A percentile compares a stretch with the other conserved stretches of the same genome.
Evolutionary conservation across 2,329 filamentous ascomycete species (phyloP).

Genomic region (Tolypocladium tundrense): DNA sequence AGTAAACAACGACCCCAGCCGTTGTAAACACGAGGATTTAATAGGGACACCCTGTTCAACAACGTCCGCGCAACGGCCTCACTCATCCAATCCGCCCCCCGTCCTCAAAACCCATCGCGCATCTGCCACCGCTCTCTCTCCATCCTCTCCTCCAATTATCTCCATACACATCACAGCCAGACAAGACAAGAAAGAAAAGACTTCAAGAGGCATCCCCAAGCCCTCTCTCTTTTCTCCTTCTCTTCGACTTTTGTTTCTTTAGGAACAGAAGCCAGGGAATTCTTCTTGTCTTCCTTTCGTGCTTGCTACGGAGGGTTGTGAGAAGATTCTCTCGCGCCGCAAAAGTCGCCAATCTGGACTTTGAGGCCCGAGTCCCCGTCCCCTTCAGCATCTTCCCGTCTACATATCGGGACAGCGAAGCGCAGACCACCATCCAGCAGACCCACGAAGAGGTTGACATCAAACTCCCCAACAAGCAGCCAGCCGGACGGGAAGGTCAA

Average conservation of each 20-base stretch:
- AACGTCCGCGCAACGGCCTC: conserved; percentile 5
- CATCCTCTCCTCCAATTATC: conserved; percentile 26
- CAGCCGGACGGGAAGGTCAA: conserved; percentile 98
- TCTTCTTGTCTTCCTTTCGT: conserved; percentile 62
- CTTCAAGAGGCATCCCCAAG: conserved; percentile 21
- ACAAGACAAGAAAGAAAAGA: conserved; percentile 24
- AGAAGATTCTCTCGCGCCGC: conserved; percentile 57
- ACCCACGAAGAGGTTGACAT: conserved; percentile 85
- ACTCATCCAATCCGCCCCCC: conserved; percentile 19
- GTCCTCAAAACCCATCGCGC: conserved; percentile 29
- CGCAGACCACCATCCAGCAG: conserved; percentile 42
- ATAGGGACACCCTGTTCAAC: conserved; percentile 15
- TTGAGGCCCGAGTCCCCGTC: conserved; percentile 98
- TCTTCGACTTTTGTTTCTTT: conserved; percentile 42
- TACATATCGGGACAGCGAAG: conserved; percentile 64
- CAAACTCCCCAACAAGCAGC: conserved; percentile 57
- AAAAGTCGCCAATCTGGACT: conserved; percentile 98
- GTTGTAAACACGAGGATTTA: conserved; percentile 10
- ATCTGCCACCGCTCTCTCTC: conserved; percentile 18
- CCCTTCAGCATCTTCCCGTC: conserved; percentile 99
- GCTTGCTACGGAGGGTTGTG: conserved; percentile 47
- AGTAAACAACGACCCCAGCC: conserved; percentile 14
- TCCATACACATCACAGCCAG: conserved; percentile 22
- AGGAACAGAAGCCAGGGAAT: conserved; percentile 54
- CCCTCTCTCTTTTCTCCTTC: conserved; percentile 21